A percentile compares a stretch with the other conserved stretches of the same genome.
phyloP scores from a whole-genome alignment of 2,329 filamentous ascomycete species.

The Gnomoniopsis sp. region DNA sequence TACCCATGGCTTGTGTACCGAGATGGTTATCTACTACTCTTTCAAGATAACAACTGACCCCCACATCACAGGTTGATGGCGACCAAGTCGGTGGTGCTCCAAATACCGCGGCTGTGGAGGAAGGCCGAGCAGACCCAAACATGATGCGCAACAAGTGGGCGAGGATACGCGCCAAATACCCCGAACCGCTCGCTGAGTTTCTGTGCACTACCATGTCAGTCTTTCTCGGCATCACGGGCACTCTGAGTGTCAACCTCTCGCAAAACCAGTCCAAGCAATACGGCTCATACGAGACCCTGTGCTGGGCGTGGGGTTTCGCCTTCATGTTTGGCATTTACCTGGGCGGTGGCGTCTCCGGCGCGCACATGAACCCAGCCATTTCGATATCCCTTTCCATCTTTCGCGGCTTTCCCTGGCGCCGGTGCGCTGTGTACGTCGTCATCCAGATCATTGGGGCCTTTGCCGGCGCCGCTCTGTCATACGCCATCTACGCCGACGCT shows the following conservation, averaged over 20 bases:
- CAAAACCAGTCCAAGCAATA: constrained; percentile 21
- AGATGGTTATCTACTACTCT: too few species aligned
- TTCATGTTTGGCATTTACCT: constrained; percentile 31
- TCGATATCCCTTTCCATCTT: constrained; percentile 33
- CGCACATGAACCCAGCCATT: constrained; percentile 33
- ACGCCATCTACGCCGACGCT: constrained; percentile 28
- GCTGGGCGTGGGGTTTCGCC: constrained; percentile 29
- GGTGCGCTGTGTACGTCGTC: constrained; percentile 28
- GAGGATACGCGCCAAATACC: constrained; percentile 25
- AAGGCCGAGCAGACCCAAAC: constrained; percentile 21
- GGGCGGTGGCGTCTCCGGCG: constrained; percentile 26
- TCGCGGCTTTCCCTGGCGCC: constrained; percentile 33
- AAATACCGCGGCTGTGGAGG: constrained; percentile 20
- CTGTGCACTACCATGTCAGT: constrained; percentile 24
- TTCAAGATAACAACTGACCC: too few species aligned
- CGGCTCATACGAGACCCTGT: constrained; percentile 25
- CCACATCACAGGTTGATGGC: constrained; percentile 19
- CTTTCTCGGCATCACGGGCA: constrained; percentile 26
- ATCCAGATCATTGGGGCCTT: constrained; percentile 30
- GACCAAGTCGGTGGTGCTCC: constrained; percentile 22
- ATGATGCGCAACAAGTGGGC: constrained; percentile 28
- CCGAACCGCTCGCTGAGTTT: constrained; percentile 27
- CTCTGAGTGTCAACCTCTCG: constrained; percentile 27
- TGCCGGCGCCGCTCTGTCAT: constrained; percentile 28
- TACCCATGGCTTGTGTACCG: too few species aligned